Evolutionary conservation across 352 stramenopile species (phyloP).

Genomic region (Globisporangium irregulare): DNA sequence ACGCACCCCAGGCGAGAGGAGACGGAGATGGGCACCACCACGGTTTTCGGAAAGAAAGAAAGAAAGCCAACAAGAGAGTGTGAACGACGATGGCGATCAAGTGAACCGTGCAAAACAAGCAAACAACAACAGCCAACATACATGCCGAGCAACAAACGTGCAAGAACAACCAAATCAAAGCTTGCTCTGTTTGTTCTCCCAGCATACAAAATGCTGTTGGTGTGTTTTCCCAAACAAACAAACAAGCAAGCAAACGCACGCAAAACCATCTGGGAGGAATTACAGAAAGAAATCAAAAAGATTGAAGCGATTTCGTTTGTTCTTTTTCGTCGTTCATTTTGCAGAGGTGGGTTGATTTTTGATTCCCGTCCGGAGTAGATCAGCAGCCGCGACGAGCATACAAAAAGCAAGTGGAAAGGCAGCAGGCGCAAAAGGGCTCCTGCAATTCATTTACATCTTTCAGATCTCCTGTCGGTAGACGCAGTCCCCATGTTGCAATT

Average conservation of each 20-base stretch:
- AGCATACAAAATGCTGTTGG: neutral
- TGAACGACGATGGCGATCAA: slow-evolving; percentile 4
- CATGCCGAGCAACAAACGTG: neutral
- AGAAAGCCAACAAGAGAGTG: neutral
- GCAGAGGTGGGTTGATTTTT: neutral
- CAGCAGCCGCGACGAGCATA: slow-evolving; percentile 6
- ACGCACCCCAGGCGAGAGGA: slow-evolving; percentile 3
- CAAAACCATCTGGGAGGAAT: neutral
- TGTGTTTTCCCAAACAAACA: neutral
- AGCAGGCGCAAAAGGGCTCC: slow-evolving; percentile 2
- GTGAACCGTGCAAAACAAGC: neutral
- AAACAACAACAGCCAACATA: neutral
- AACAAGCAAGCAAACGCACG: neutral
- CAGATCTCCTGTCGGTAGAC: slow-evolving; percentile 6
- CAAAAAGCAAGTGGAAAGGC: neutral
- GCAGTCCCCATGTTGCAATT: neutral
- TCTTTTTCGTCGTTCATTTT: slow-evolving; percentile 1
- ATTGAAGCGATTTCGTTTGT: slow-evolving; percentile 3
- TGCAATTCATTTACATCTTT: slow-evolving; percentile 16
- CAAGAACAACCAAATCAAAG: neutral
- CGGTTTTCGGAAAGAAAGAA: neutral
- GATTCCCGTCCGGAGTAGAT: neutral
- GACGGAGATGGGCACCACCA: slow-evolving; percentile 7
- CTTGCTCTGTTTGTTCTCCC: neutral
- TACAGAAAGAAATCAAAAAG: slow-evolving; percentile 3